phyloP scores from a whole-genome alignment of 345 rosid genomes.

The Carallia pectinifolia region DNA sequence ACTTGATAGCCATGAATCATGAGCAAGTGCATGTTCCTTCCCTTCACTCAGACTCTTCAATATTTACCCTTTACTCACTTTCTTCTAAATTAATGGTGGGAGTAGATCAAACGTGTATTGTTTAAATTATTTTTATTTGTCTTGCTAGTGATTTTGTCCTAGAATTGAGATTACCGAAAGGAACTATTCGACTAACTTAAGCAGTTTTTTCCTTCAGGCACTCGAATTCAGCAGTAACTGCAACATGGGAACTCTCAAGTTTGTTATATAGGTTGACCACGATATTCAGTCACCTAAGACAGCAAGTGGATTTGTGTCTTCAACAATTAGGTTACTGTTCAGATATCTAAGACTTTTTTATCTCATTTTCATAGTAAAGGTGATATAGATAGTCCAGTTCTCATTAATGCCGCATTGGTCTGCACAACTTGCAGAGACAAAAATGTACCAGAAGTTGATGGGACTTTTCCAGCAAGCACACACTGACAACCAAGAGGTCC shows the following conservation, averaged over 20 bases:
- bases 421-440: conserved; percentile 44
- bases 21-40: conserved; percentile 64
- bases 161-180: background rate
- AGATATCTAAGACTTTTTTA: conserved; percentile 4
- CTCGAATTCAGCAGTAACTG: conserved; percentile 32
- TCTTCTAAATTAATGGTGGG: background rate
- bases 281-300: conserved; percentile 40
- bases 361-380: background rate
- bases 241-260: conserved; percentile 70
- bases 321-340: conserved; percentile 50
- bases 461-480: conserved; percentile 38
- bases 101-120: background rate
- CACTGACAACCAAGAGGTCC: conserved; percentile 65
- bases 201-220: conserved; percentile 30
- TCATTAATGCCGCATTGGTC: background rate
- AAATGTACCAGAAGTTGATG: conserved; percentile 52
- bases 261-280: conserved; percentile 46
- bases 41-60: conserved; percentile 24
- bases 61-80: conserved; percentile 5
- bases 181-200: background rate
- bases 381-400: background rate
- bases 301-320: conserved; percentile 53
- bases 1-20: conserved; percentile 40
- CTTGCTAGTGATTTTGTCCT: too few species aligned
- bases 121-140: too few species aligned